These are phyloP conservation scores for Linnemannia zychae DNA, from an alignment of 192 early-diverging fungal species.

Conservation along the genomic window DNA sequence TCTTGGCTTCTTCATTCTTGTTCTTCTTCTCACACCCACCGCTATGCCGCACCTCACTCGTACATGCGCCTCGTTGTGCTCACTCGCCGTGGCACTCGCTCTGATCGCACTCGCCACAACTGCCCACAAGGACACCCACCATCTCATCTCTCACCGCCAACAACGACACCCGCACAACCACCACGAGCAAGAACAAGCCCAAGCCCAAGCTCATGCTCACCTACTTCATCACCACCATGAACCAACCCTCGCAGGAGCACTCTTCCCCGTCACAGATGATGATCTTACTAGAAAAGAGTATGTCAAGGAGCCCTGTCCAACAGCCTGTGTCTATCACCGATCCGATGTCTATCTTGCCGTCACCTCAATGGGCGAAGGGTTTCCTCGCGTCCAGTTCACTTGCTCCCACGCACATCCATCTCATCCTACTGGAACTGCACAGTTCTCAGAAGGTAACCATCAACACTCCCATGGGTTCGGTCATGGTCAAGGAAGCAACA, in stretches of 20 bases:
- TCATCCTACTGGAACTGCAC: slow-evolving; percentile 3
- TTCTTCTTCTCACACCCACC: neutral
- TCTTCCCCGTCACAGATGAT: slow-evolving; percentile 5
- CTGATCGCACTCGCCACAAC: neutral
- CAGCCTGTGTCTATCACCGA: slow-evolving; percentile 20
- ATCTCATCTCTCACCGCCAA: neutral
- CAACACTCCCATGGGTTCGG: neutral
- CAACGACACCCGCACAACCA: neutral
- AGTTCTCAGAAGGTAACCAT: neutral
- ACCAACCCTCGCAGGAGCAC: slow-evolving; percentile 2
- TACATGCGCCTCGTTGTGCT: neutral
- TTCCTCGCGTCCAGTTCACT: slow-evolving; percentile 45
- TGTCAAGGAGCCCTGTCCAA: slow-evolving; percentile 2
- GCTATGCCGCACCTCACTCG: neutral
- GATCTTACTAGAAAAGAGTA: neutral
- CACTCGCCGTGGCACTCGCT: neutral
- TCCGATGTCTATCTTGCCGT: slow-evolving; percentile 33
- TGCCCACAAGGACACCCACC: neutral
- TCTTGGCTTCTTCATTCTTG: neutral
- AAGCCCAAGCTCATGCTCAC: too few species aligned
- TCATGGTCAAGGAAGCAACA: neutral
- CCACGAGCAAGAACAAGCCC: neutral
- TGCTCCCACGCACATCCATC: slow-evolving; percentile 15
- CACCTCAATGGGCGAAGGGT: slow-evolving; percentile 34
- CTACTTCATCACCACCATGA: neutral